Base-by-base conservation (phyloP, 1,284 basidiomycete species). In the Uromyces viciae-fabae region DNA sequence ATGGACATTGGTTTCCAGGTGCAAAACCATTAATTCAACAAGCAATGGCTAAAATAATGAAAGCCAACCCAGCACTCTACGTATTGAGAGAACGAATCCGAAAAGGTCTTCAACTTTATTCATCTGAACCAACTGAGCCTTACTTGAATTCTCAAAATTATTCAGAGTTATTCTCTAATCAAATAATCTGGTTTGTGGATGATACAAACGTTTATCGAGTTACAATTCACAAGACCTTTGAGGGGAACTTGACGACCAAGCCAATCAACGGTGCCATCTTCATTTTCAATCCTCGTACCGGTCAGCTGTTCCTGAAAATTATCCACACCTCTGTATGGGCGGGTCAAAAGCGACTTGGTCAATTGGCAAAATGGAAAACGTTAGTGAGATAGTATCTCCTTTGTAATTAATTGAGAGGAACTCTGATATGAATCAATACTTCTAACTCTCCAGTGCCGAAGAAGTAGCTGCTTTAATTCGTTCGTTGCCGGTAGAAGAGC, bases 271-370 rank as follows among this genome's bases (percentile, higher is more conserved):
- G 77, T 60, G 69, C 77, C 19, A 80, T 80, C 64, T 80, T 99
- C 89, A 99, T 99, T 86, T 97, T 99, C 89, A 99, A 99, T 88
- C 97, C 97, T 83, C 92, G 97, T 81, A 98, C 97, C 19, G 97
- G 97, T 43, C 97, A 99, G 85, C 88, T 99, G 31, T 99, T 99
- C 91, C 87, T 99, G 86, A 99, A 99, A 89, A 92, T 99, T 86
- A 99, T 99, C 84, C 97, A 99, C 87, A 99, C 96, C 0, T 98
- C 95, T 83, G 96, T 99, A 17, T 99, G 97, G 97, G 96, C 96
- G 66, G 96, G 97, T 85, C 97, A 99, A 87, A 99, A 99, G 88
- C 97, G 97, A 92, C 91, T 99, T 62, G 97, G 97, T 83, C 97
- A 99, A 87, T 90, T 99, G 81, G 97, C 97, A 66, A 99, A 99